Percentiles rank a stretch among this genome's conserved stretches.
phyloP scores from a whole-genome alignment of 2,329 filamentous ascomycete genomes.

The Dactylellina parvicollis region DNA sequence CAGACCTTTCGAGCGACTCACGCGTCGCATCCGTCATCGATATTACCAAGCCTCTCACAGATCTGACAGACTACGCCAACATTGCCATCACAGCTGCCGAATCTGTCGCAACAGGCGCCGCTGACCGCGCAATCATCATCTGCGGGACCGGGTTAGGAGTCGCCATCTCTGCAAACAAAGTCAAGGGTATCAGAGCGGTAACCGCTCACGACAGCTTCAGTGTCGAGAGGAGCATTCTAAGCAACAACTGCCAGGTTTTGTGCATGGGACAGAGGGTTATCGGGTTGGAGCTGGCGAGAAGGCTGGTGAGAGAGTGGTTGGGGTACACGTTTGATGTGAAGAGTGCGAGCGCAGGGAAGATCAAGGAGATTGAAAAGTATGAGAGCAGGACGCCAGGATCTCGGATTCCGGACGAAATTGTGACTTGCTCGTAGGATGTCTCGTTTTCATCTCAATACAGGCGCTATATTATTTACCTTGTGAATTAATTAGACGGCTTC shows the following conservation, averaged over 20 bases:
- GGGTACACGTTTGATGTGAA: conserved; percentile 66
- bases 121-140: conserved; percentile 81
- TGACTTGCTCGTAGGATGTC: conserved; percentile 16
- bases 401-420: conserved; percentile 1
- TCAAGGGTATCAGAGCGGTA: conserved; percentile 83
- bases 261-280: conserved; percentile 87
- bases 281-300: conserved; percentile 79
- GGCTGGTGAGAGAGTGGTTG: conserved; percentile 82
- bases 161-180: conserved; percentile 88
- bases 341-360: conserved; percentile 42
- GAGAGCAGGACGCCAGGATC: conserved; percentile 14
- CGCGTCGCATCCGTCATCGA: conserved; percentile 39
- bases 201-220: conserved; percentile 88
- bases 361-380: conserved; percentile 51
- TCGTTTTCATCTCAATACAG: no score
- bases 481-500: no score
- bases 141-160: conserved; percentile 89
- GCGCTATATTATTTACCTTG: not conserved
- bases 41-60: conserved; percentile 59
- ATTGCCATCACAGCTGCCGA: conserved; percentile 57
- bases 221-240: conserved; percentile 81
- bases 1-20: conserved; percentile 27
- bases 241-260: conserved; percentile 86
- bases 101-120: conserved; percentile 71
- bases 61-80: conserved; percentile 32